A percentile compares a stretch with the other conserved stretches of the same genome.
phyloP scores from a whole-genome alignment of 176 grass and related monocot genomes.

The Paspalum vaginatum region DNA sequence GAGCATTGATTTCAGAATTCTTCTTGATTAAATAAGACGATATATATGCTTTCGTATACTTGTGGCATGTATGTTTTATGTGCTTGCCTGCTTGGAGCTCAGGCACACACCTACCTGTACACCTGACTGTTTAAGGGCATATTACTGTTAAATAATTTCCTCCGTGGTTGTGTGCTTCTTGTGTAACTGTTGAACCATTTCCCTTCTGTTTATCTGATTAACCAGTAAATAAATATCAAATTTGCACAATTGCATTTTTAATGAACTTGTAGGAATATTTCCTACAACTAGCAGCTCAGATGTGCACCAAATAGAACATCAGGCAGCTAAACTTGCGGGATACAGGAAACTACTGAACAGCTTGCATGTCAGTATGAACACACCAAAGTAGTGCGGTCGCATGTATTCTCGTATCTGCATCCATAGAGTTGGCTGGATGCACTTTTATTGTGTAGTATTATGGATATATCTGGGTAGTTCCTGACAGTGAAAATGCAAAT shows the following conservation, averaged over 20 bases:
- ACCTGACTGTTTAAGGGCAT: not conserved
- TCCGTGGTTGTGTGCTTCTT: constrained; percentile 21
- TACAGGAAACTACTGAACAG: not conserved
- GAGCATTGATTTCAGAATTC: constrained; percentile 5
- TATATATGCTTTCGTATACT: not conserved
- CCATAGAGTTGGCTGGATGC: not conserved
- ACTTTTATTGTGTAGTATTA: constrained; percentile 1
- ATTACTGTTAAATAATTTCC: not conserved
- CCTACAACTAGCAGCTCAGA: no score
- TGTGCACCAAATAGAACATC: not conserved
- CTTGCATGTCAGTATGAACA: not conserved
- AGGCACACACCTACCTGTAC: not conserved
- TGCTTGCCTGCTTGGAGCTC: constrained; percentile 18
- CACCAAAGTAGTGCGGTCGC: not conserved
- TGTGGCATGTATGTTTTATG: not conserved
- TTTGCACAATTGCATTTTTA: constrained; percentile 6
- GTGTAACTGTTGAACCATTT: constrained; percentile 1
- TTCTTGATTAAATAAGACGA: not conserved
- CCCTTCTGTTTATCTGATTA: constrained; percentile 28
- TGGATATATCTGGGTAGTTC: not conserved
- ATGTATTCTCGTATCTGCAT: not conserved
- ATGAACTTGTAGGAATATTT: constrained; percentile 10
- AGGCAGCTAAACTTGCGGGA: not conserved
- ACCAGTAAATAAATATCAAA: not conserved
- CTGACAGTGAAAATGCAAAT: not conserved